These are phyloP conservation scores for Lenwebbia sp. DNA, from an alignment of 345 rosid species.

Conservation along the genomic window DNA sequence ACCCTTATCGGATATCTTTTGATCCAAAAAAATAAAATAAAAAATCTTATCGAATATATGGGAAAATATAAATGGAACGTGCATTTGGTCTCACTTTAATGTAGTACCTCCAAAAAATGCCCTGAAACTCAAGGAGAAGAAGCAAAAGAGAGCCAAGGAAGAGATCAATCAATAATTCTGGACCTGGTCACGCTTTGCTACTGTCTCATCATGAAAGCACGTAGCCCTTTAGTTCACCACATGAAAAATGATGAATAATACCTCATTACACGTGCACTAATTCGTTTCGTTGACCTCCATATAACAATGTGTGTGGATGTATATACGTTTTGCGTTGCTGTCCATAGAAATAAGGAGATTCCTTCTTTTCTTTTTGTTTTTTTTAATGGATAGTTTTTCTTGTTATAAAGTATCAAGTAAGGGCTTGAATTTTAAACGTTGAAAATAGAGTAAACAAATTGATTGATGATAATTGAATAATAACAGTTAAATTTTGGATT, in stretches of 20 bases:
- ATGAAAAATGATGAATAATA: background rate
- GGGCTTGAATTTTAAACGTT: background rate
- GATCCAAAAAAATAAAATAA: no score
- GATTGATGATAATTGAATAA: background rate
- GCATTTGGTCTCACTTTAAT: background rate
- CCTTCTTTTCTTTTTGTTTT: background rate
- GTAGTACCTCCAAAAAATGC: background rate
- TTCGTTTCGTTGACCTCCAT: background rate
- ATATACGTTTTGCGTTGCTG: background rate
- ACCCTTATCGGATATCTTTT: no score
- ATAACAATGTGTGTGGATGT: background rate
- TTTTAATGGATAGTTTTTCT: background rate
- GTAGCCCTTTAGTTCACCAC: background rate
- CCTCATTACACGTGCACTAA: background rate
- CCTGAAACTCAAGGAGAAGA: background rate
- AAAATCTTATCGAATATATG: background rate
- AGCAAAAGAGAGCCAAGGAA: background rate
- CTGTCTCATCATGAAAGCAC: background rate
- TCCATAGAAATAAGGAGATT: background rate
- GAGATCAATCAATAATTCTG: background rate
- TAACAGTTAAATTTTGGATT: background rate
- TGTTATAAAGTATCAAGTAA: background rate
- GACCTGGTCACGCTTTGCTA: background rate
- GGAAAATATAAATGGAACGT: background rate
- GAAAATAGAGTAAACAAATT: background rate